Percentiles rank a stretch among this genome's conserved stretches.
phyloP scores from a whole-genome alignment of 2,329 filamentous ascomycete genomes.

The Sporothrix variecibatus region DNA sequence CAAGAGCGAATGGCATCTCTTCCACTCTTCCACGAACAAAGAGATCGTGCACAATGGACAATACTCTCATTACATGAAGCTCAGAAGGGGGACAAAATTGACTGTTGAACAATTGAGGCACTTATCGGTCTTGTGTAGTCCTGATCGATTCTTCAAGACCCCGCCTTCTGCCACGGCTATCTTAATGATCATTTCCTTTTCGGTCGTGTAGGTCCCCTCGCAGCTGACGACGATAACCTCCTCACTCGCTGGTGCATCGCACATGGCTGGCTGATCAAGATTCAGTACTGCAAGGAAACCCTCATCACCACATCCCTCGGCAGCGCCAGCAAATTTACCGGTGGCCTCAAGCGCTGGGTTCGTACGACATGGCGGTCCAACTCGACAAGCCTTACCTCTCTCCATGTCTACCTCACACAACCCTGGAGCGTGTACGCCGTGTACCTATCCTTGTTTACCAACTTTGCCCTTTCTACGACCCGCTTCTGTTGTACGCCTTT shows the following conservation, averaged over 20 bases:
- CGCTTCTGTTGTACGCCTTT: conserved; percentile 42
- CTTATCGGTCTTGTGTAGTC: background rate
- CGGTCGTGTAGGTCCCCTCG: conserved; percentile 46
- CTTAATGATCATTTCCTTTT: conserved; percentile 54
- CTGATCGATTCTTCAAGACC: conserved; percentile 46
- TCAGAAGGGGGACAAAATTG: background rate
- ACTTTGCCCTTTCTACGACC: conserved; percentile 60
- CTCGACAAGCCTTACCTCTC: conserved; percentile 47
- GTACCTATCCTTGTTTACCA: conserved; percentile 55
- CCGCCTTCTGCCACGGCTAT: conserved; percentile 47
- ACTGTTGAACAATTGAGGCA: background rate
- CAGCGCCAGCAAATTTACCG: conserved; percentile 46
- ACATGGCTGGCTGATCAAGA: conserved; percentile 53
- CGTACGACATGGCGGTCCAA: conserved; percentile 62
- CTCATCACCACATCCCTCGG: conserved; percentile 57
- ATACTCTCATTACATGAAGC: too few species aligned
- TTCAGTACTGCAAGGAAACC: conserved; percentile 54
- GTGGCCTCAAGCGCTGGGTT: conserved; percentile 59
- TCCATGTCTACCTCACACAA: conserved; percentile 45
- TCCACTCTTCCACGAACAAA: background rate
- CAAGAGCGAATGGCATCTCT: background rate
- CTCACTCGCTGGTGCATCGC: conserved; percentile 56
- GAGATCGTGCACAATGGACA: background rate
- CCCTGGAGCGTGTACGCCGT: conserved; percentile 60
- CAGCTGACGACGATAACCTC: conserved; percentile 64